These are phyloP conservation scores for Diaporthe citri DNA, from an alignment of 2,329 filamentous ascomycete genomes.

Conservation along the genomic window DNA sequence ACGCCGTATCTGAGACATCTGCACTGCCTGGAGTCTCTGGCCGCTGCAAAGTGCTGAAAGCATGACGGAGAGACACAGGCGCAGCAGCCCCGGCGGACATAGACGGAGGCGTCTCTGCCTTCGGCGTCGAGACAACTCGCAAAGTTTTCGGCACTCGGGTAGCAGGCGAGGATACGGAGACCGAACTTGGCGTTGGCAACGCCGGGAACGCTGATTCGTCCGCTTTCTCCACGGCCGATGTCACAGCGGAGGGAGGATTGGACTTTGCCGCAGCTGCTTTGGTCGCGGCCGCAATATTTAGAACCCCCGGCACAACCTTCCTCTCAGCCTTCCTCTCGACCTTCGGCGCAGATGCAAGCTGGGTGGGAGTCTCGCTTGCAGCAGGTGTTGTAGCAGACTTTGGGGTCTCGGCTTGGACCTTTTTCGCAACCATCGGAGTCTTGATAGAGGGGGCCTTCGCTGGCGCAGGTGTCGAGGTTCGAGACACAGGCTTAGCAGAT, in stretches of 20 bases:
- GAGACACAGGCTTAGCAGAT: constrained; percentile 53
- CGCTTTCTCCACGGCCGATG: constrained; percentile 50
- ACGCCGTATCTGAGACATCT: constrained; percentile 83
- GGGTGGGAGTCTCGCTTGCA: constrained; percentile 13
- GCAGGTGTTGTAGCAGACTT: constrained; percentile 35
- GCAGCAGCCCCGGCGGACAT: constrained; percentile 46
- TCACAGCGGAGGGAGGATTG: constrained; percentile 47
- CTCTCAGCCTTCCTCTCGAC: constrained; percentile 47
- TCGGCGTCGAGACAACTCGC: constrained; percentile 77
- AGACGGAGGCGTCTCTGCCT: constrained; percentile 65
- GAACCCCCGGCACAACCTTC: constrained; percentile 55
- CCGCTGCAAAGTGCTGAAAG: constrained; percentile 58
- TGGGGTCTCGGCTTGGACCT: constrained; percentile 43
- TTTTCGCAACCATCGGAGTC: constrained; percentile 52
- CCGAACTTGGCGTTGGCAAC: constrained; percentile 61
- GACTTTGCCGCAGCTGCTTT: constrained; percentile 52
- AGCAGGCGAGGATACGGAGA: constrained; percentile 65
- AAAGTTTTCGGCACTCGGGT: constrained; percentile 72
- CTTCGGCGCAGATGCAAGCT: constrained; percentile 41
- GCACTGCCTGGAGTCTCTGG: constrained; percentile 79
- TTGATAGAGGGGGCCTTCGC: constrained; percentile 49
- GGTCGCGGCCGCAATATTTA: constrained; percentile 65
- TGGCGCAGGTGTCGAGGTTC: constrained; percentile 46
- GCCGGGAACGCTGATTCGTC: constrained; percentile 62
- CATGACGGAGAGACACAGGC: constrained; percentile 58